Evolutionary conservation across 2,329 filamentous ascomycete genomes (phyloP).

Genomic region (Passalora sequoiae): DNA sequence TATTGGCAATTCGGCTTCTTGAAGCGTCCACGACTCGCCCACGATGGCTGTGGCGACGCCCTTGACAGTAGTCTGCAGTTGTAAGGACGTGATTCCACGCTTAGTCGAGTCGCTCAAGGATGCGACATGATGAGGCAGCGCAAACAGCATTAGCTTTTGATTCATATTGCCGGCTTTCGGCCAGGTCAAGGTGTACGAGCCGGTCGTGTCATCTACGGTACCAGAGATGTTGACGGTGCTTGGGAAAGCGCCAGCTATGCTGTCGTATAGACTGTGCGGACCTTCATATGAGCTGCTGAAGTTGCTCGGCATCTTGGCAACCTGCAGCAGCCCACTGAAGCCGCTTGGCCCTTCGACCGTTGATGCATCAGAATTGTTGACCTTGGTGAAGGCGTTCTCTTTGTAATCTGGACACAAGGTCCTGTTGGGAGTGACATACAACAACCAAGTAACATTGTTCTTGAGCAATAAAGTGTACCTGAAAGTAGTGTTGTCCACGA

Average conservation of each 20-base stretch:
- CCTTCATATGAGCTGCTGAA: slow-evolving; percentile 34
- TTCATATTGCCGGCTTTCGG: slow-evolving; percentile 60
- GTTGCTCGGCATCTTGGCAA: slow-evolving; percentile 65
- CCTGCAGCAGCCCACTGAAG: slow-evolving; percentile 75
- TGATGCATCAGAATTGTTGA: slow-evolving; percentile 50
- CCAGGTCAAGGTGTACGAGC: slow-evolving; percentile 70
- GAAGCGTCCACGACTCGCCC: slow-evolving; percentile 70
- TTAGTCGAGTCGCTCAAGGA: slow-evolving; percentile 62
- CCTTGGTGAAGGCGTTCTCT: slow-evolving; percentile 55
- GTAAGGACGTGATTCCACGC: slow-evolving; percentile 47
- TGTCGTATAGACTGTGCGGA: slow-evolving; percentile 67
- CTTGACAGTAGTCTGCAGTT: slow-evolving; percentile 77
- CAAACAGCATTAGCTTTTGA: slow-evolving; percentile 71
- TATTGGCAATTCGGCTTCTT: slow-evolving; percentile 66
- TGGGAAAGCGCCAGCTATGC: slow-evolving; percentile 69
- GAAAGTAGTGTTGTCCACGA: slow-evolving; percentile 58
- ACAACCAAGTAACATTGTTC: slow-evolving; percentile 59
- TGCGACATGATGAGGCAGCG: slow-evolving; percentile 75
- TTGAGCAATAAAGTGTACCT: slow-evolving; percentile 77
- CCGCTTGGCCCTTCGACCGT: slow-evolving; percentile 59
- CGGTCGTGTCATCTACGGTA: slow-evolving; percentile 52
- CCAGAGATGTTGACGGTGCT: slow-evolving; percentile 61
- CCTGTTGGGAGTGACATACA: slow-evolving; percentile 65
- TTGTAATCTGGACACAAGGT: slow-evolving; percentile 45
- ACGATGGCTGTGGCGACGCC: slow-evolving; percentile 69